phyloP scores from a whole-genome alignment of 2,329 filamentous ascomycete genomes.

The Coleophoma cylindrospora region DNA sequence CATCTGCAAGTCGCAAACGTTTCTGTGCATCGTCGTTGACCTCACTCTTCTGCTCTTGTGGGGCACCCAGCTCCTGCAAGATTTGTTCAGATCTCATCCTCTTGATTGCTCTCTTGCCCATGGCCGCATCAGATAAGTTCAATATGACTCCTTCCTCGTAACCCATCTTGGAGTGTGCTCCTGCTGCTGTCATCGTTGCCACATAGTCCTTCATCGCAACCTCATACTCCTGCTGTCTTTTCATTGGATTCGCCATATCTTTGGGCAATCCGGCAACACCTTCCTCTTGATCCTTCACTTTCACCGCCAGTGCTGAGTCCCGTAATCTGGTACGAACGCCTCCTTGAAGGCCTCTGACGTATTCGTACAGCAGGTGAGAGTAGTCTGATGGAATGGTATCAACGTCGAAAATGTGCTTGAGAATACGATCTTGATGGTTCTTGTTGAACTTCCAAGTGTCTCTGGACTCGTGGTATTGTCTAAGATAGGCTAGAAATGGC shows the following conservation, averaged over 20 bases:
- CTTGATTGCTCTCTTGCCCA: conserved; percentile 53
- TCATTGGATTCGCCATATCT: conserved; percentile 39
- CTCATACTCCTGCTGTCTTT: conserved; percentile 51
- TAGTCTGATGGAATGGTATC: conserved; percentile 66
- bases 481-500: conserved; percentile 71
- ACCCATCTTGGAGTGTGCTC: conserved; percentile 15
- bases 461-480: conserved; percentile 66
- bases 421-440: conserved; percentile 77
- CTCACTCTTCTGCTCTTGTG: conserved; percentile 1
- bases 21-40: conserved; percentile 29
- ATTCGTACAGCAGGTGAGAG: conserved; percentile 66
- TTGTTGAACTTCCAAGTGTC: conserved; percentile 94
- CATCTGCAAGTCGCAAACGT: conserved; percentile 39
- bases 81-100: conserved; percentile 59
- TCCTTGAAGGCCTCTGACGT: conserved; percentile 76
- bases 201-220: conserved; percentile 34
- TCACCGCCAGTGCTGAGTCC: conserved; percentile 58
- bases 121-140: conserved; percentile 40
- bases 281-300: conserved; percentile 49
- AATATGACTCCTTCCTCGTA: conserved; percentile 25
- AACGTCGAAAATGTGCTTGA: conserved; percentile 76
- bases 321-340: conserved; percentile 64
- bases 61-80: conserved; percentile 45
- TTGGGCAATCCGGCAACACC: conserved; percentile 42
- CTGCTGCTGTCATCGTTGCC: conserved; percentile 17